Percentiles rank a stretch among this genome's conserved stretches.
Conservation (phyloP, 139 green algal genomes). For the Closterium sp. region DNA sequence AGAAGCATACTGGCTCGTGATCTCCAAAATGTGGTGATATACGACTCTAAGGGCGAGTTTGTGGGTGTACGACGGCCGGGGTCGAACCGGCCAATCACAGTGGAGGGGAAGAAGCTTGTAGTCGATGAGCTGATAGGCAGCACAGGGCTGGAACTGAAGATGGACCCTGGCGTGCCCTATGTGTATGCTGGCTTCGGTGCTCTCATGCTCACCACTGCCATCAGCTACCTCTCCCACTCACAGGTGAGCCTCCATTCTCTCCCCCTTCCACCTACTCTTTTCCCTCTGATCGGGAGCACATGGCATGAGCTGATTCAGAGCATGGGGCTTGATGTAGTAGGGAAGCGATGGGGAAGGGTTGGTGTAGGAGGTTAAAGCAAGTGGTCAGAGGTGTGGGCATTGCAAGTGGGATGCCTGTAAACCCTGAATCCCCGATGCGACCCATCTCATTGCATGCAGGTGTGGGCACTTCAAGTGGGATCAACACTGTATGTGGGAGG, state of each 20-base stretch:
- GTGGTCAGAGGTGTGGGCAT: slow-evolving; percentile 68
- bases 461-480: slow-evolving; percentile 74
- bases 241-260: slow-evolving; percentile 60
- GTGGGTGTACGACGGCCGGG: slow-evolving; percentile 85
- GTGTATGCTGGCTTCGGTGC: slow-evolving; percentile 91
- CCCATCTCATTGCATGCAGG: slow-evolving; percentile 22
- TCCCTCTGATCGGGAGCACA: no score
- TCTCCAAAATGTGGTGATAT: slow-evolving; percentile 85
- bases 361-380: no score
- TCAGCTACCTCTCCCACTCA: slow-evolving; percentile 92
- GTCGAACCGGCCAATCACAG: slow-evolving; percentile 76
- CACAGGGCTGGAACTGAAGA: slow-evolving; percentile 55
- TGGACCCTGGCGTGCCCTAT: slow-evolving; percentile 88
- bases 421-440: not conserved
- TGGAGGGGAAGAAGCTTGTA: slow-evolving; percentile 81
- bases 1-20: slow-evolving; percentile 82
- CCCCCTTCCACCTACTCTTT: not conserved
- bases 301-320: no score
- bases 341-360: no score
- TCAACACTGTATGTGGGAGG: slow-evolving; percentile 74
- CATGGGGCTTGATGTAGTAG: no score
- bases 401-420: slow-evolving; percentile 70
- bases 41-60: slow-evolving; percentile 87
- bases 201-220: slow-evolving; percentile 91
- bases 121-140: slow-evolving; percentile 61